These are phyloP conservation scores for Schizosaccharomyces cryophilus DNA, from an alignment of 805 yeast genomes.

Conservation along the genomic window DNA sequence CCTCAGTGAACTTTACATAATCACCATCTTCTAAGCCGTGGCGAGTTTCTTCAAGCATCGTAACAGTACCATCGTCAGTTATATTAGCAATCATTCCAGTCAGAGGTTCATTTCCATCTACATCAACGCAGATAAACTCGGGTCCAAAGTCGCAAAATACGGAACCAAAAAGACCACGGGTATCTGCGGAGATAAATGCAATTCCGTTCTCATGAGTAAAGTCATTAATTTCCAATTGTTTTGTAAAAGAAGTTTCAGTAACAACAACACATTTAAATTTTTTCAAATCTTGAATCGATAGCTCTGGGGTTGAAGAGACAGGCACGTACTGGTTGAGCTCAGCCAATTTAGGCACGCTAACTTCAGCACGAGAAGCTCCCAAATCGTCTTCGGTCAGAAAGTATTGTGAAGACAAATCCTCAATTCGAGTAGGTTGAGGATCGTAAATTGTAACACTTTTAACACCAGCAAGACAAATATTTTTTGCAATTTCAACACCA, in stretches of 20 bases:
- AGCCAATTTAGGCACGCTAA: constrained; percentile 39
- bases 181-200: constrained; percentile 58
- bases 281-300: constrained; percentile 29
- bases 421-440: constrained; percentile 38
- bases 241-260: constrained; percentile 49
- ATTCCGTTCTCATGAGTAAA: constrained; percentile 50
- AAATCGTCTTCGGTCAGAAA: constrained; percentile 47
- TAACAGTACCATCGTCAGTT: constrained; percentile 71
- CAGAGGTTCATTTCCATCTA: constrained; percentile 79
- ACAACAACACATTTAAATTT: constrained; percentile 60
- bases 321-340: constrained; percentile 87
- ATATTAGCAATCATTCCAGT: constrained; percentile 75
- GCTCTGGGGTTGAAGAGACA: constrained; percentile 33
- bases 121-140: constrained; percentile 53
- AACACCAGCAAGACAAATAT: constrained; percentile 91
- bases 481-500: constrained; percentile 84
- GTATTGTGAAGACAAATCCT: constrained; percentile 67
- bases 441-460: constrained; percentile 72
- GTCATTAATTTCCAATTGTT: constrained; percentile 49
- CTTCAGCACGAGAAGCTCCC: constrained; percentile 54
- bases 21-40: constrained; percentile 89
- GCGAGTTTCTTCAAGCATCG: constrained; percentile 73
- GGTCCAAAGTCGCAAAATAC: constrained; percentile 80
- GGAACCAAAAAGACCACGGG: constrained; percentile 70
- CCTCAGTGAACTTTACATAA: constrained; percentile 64